Conservation (phyloP, 495 filamentous ascomycete genomes). For the Pseudoneurospora amorphoporcata region DNA sequence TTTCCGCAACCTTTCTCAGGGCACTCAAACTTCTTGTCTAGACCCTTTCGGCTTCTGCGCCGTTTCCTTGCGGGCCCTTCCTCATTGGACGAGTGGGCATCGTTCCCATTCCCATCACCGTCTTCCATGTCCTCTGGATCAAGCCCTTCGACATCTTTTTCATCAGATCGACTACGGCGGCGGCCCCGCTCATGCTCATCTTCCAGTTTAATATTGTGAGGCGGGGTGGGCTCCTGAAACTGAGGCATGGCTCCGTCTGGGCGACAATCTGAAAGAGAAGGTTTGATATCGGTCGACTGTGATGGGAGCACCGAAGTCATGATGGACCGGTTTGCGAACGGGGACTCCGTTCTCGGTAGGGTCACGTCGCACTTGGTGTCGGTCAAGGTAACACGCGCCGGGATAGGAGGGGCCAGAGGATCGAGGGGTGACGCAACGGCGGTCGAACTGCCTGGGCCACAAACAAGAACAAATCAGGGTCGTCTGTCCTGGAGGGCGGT, state of each 20-base stretch:
- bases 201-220: constrained; percentile 32
- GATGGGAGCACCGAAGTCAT: constrained; percentile 40
- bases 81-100: constrained; percentile 41
- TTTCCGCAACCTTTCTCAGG: constrained; percentile 83
- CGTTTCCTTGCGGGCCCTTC: constrained; percentile 56
- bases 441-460: constrained; percentile 6
- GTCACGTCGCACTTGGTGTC: constrained; percentile 6
- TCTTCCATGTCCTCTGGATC: constrained; percentile 29
- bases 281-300: constrained; percentile 30
- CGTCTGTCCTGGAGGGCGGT: constrained; percentile 2
- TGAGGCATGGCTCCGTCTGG: constrained; percentile 31
- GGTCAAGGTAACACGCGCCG: constrained; percentile 14
- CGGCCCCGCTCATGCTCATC: constrained; percentile 36
- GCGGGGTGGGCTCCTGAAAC: constrained; percentile 31
- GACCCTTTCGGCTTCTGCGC: constrained; percentile 73
- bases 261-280: constrained; percentile 23
- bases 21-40: constrained; percentile 94
- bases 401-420: constrained; percentile 3
- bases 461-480: constrained; percentile 14
- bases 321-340: constrained; percentile 21
- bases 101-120: constrained; percentile 27
- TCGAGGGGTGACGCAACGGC: constrained; percentile 9
- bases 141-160: constrained; percentile 32
- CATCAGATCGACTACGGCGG: constrained; percentile 35
- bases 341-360: constrained; percentile 5